phyloP scores from a whole-genome alignment of 2,329 filamentous ascomycete species.

The Lachnellula hyalina region DNA sequence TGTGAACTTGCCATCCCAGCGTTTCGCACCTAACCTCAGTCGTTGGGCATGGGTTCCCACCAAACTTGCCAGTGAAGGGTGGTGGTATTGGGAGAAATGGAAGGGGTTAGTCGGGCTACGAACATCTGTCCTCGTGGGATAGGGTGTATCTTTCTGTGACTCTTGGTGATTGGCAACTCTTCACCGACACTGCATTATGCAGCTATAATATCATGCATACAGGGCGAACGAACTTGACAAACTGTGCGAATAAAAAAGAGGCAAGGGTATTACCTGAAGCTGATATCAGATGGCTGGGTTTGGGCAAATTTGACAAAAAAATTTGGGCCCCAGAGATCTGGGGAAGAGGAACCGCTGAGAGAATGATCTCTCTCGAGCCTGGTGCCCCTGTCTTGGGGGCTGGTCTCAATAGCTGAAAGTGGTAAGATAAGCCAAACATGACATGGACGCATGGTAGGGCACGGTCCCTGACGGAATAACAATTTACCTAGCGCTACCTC shows the following conservation, averaged over 20 bases:
- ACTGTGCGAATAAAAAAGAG: background rate
- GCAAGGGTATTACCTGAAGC: background rate
- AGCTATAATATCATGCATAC: background rate
- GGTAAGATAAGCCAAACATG: background rate
- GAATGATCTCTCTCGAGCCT: too few species aligned
- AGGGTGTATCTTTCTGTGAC: constrained; percentile 3
- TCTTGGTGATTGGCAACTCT: constrained; percentile 3
- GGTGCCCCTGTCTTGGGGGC: background rate
- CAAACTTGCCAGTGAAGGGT: background rate
- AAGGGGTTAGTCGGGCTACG: constrained; percentile 4
- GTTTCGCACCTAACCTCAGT: constrained; percentile 13
- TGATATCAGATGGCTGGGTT: background rate
- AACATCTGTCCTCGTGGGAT: constrained; percentile 15
- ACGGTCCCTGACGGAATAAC: background rate
- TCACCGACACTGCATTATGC: constrained; percentile 1
- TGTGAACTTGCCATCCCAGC: constrained; percentile 18
- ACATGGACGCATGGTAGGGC: background rate
- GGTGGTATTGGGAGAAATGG: background rate
- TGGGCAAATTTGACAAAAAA: background rate
- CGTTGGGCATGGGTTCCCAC: constrained; percentile 11
- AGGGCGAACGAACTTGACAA: background rate
- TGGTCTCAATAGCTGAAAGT: background rate
- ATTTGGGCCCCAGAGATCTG: background rate
- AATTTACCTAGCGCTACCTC: background rate
- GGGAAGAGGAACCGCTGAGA: background rate